Percentiles rank a stretch among this genome's conserved stretches.
These are phyloP conservation scores for Nitzschia inconspicua DNA, from an alignment of 108 stramenopile species.

Conservation along the genomic window DNA sequence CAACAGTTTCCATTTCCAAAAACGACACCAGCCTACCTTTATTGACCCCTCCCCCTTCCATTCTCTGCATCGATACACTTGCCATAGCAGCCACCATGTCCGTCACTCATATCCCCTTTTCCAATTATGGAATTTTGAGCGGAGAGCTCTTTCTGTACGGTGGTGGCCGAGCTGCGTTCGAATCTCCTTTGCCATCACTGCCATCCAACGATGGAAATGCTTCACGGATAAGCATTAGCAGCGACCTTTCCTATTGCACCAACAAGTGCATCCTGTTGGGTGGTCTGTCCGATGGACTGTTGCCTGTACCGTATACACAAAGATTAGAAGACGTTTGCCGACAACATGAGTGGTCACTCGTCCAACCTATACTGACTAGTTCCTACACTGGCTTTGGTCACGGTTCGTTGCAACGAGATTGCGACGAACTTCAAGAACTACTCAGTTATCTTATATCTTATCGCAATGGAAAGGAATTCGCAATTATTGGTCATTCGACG, in stretches of 20 bases:
- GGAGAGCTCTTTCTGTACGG: constrained; percentile 75
- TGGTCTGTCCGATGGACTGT: constrained; percentile 72
- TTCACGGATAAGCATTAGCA: not conserved
- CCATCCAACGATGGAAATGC: not conserved
- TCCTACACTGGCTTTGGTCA: constrained; percentile 79
- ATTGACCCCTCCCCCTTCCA: too few species aligned
- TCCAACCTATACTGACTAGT: constrained; percentile 73
- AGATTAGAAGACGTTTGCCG: constrained; percentile 47
- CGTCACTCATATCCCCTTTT: constrained; percentile 17
- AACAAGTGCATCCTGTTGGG: constrained; percentile 82
- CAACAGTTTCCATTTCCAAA: too few species aligned
- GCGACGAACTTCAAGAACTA: constrained; percentile 50
- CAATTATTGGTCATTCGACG: constrained; percentile 90
- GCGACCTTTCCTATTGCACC: not conserved
- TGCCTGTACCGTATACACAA: constrained; percentile 76
- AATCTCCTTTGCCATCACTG: constrained; percentile 41
- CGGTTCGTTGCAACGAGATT: constrained; percentile 68
- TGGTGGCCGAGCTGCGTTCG: constrained; percentile 68
- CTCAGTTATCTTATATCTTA: constrained; percentile 53
- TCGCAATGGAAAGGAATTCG: constrained; percentile 53
- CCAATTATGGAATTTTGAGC: constrained; percentile 65
- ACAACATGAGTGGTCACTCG: constrained; percentile 61
- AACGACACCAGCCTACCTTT: too few species aligned
- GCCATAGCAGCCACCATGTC: constrained; percentile 1
- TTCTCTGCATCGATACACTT: not conserved